phyloP scores from a whole-genome alignment of 2,329 filamentous ascomycete species.

The Curvularia spicifera region DNA sequence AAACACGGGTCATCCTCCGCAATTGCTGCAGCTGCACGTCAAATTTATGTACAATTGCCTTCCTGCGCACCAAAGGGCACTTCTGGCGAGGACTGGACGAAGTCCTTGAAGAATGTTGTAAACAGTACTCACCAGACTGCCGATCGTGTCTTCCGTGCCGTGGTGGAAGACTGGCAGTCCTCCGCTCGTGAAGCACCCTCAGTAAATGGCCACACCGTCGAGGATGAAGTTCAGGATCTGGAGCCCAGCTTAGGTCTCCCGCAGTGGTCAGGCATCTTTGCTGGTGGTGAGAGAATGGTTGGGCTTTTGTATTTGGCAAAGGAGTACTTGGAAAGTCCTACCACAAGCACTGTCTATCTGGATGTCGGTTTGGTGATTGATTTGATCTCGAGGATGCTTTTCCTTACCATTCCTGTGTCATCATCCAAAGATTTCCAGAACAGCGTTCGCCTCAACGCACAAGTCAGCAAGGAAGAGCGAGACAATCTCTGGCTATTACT shows the following conservation, averaged over 20 bases:
- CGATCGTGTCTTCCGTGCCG: constrained; percentile 77
- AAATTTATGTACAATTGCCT: constrained; percentile 73
- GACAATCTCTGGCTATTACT: constrained; percentile 77
- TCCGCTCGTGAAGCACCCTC: constrained; percentile 53
- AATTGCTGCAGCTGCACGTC: constrained; percentile 65
- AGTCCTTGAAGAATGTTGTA: constrained; percentile 67
- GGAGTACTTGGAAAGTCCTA: constrained; percentile 67
- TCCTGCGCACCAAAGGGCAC: constrained; percentile 82
- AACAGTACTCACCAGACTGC: constrained; percentile 72
- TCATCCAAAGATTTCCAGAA: constrained; percentile 49
- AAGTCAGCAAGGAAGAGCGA: constrained; percentile 79
- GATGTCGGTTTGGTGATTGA: constrained; percentile 73
- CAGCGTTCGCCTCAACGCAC: constrained; percentile 68
- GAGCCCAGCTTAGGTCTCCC: constrained; percentile 60
- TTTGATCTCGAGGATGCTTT: constrained; percentile 71
- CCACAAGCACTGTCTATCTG: constrained; percentile 69
- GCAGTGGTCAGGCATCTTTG: constrained; percentile 74
- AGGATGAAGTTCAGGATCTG: constrained; percentile 48
- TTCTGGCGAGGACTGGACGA: constrained; percentile 78
- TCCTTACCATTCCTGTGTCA: constrained; percentile 62
- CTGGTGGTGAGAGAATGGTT: constrained; percentile 72
- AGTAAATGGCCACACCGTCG: constrained; percentile 36
- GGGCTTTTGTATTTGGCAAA: constrained; percentile 70
- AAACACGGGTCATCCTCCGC: constrained; percentile 58
- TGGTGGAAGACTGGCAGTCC: constrained; percentile 83